Evolutionary conservation across 441 rosid genomes (phyloP).

Genomic region (Iberis amara): DNA sequence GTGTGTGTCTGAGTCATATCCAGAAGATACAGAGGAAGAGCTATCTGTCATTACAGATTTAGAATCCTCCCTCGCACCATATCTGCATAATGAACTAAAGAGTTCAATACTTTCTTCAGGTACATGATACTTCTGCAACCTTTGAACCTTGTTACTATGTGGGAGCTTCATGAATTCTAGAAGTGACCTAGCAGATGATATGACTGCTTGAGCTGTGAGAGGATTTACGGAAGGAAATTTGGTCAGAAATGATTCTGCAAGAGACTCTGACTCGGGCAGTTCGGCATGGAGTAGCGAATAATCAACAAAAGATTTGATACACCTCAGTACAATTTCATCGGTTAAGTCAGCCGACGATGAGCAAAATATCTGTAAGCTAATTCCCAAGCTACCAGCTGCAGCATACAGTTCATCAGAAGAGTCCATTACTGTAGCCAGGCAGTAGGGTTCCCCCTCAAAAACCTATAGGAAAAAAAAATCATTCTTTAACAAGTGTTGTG

Average conservation of each 20-base stretch:
- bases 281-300: slow-evolving; percentile 41
- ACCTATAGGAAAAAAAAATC: slow-evolving; percentile 19
- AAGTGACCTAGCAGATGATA: slow-evolving; percentile 58
- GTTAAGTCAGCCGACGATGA: slow-evolving; percentile 70
- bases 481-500: slow-evolving; percentile 8
- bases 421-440: slow-evolving; percentile 33
- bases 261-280: slow-evolving; percentile 87
- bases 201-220: slow-evolving; percentile 74
- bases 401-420: slow-evolving; percentile 67
- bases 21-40: slow-evolving; percentile 86
- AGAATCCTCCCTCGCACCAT: slow-evolving; percentile 87
- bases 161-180: slow-evolving; percentile 67
- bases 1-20: slow-evolving; percentile 57
- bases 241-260: slow-evolving; percentile 86
- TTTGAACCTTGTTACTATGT: slow-evolving; percentile 47
- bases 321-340: slow-evolving; percentile 64
- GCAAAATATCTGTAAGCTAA: slow-evolving; percentile 78
- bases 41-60: slow-evolving; percentile 88
- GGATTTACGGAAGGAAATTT: slow-evolving; percentile 92
- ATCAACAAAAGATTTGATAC: slow-evolving; percentile 49
- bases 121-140: slow-evolving; percentile 49
- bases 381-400: slow-evolving; percentile 90
- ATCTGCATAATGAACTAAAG: slow-evolving; percentile 67
- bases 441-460: slow-evolving; percentile 30
- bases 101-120: slow-evolving; percentile 72